These are phyloP conservation scores for Amanita phalloides DNA, from an alignment of 768 basidiomycete genomes.

Conservation along the genomic window DNA sequence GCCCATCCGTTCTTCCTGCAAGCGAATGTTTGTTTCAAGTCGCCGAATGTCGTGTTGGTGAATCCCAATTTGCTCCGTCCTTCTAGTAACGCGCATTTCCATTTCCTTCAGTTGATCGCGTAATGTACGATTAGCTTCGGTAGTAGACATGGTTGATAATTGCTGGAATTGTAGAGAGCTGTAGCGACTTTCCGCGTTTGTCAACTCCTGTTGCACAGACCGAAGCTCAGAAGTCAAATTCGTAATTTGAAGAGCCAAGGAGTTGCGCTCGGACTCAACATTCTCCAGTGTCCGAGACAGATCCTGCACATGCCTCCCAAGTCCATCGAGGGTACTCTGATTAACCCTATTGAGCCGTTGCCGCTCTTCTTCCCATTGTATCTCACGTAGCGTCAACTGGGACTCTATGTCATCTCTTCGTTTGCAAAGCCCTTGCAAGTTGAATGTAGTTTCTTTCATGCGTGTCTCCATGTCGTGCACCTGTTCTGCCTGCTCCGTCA, in stretches of 20 bases:
- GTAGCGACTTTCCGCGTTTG: conserved; percentile 49
- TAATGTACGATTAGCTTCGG: conserved; percentile 42
- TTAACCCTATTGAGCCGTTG: conserved; percentile 21
- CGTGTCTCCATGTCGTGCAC: conserved; percentile 14
- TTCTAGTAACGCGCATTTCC: conserved; percentile 49
- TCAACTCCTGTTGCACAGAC: conserved; percentile 39
- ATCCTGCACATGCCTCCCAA: conserved; percentile 33
- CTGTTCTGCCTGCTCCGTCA: neutral
- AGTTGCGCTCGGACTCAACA: conserved; percentile 55
- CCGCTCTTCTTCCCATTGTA: conserved; percentile 20
- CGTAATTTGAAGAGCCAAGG: conserved; percentile 50
- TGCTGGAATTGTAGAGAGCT: conserved; percentile 55
- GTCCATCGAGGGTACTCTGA: conserved; percentile 28
- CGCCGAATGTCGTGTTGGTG: conserved; percentile 74
- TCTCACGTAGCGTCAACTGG: conserved; percentile 21
- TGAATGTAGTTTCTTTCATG: conserved; percentile 20
- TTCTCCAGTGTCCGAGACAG: conserved; percentile 38
- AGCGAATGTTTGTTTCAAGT: conserved; percentile 60
- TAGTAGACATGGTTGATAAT: conserved; percentile 49
- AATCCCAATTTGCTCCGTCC: conserved; percentile 66
- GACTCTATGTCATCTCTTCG: conserved; percentile 26
- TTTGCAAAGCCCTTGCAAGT: conserved; percentile 25
- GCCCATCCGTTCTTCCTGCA: conserved; percentile 63
- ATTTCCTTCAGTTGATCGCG: conserved; percentile 60
- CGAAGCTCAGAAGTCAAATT: conserved; percentile 54